Conservation (phyloP, 176 grass and related monocot genomes). For the Cocos nucifera region DNA sequence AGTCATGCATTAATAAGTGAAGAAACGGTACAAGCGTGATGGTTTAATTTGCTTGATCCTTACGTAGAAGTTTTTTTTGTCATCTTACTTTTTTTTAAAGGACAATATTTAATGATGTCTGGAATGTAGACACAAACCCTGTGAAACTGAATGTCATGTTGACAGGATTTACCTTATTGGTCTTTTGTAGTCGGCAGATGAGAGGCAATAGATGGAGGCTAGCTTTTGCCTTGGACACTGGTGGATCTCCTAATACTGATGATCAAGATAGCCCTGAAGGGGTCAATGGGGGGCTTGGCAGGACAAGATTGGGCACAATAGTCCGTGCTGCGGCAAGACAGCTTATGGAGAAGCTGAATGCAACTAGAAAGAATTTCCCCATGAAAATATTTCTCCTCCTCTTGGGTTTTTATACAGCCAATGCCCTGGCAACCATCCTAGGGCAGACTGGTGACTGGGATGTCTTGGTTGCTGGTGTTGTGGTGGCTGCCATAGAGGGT, state of each 20-base stretch:
- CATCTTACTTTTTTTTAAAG: too few species aligned
- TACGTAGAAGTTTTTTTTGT: too few species aligned
- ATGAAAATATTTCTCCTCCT: slow-evolving; percentile 91
- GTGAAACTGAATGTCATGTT: too few species aligned
- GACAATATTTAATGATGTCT: too few species aligned
- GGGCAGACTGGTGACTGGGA: slow-evolving; percentile 98
- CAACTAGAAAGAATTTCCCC: slow-evolving; percentile 54
- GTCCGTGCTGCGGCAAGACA: slow-evolving; percentile 47
- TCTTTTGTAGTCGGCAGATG: slow-evolving; percentile 32
- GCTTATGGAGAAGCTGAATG: slow-evolving; percentile 68
- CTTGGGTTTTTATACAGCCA: slow-evolving; percentile 89
- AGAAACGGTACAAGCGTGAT: too few species aligned
- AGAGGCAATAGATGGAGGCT: slow-evolving; percentile 49
- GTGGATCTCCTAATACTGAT: slow-evolving; percentile 42
- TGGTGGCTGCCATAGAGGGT: slow-evolving; percentile 75
- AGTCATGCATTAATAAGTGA: too few species aligned
- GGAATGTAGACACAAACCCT: too few species aligned
- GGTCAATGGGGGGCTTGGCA: slow-evolving; percentile 45
- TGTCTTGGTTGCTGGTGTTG: slow-evolving; percentile 83
- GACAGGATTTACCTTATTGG: too few species aligned
- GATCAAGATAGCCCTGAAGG: slow-evolving; percentile 38
- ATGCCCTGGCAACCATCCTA: slow-evolving; percentile 82
- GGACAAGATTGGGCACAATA: slow-evolving; percentile 64
- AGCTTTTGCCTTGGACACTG: slow-evolving; percentile 55
- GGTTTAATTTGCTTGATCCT: too few species aligned